These are phyloP conservation scores for Epichloe uncinata DNA, from an alignment of 2,329 filamentous ascomycete genomes.

Conservation along the genomic window DNA sequence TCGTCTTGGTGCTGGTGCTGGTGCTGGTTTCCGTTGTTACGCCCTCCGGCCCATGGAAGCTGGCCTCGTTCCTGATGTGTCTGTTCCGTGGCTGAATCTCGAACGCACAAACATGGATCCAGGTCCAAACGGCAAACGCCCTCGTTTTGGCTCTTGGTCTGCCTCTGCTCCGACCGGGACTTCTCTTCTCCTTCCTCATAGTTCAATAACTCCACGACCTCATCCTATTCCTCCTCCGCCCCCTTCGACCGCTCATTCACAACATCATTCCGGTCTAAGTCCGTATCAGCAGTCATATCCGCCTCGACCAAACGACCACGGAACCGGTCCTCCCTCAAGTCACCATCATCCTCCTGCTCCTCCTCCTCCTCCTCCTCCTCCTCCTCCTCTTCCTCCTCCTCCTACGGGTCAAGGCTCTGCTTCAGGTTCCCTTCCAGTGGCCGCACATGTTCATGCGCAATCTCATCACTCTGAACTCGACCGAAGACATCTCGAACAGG, in stretches of 20 bases:
- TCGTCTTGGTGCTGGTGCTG: no score
- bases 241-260: conserved; percentile 10
- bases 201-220: conserved; percentile 16
- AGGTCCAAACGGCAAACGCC: conserved; percentile 45
- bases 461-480: conserved; percentile 31
- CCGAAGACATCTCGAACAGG: conserved; percentile 44
- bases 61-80: conserved; percentile 23
- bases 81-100: conserved; percentile 21
- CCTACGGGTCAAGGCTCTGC: conserved; percentile 1
- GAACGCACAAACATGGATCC: conserved; percentile 43
- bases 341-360: background rate
- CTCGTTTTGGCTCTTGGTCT: conserved; percentile 39
- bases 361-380: background rate
- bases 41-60: conserved; percentile 13
- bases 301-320: conserved; percentile 20
- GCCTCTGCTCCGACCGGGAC: conserved; percentile 33
- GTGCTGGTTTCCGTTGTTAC: conserved; percentile 9
- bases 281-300: conserved; percentile 29
- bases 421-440: conserved; percentile 13
- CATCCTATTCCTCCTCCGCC: conserved; percentile 9
- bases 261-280: conserved; percentile 18
- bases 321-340: conserved; percentile 11
- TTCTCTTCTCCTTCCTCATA: conserved; percentile 33
- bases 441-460: conserved; percentile 18
- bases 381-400: background rate